Base-by-base conservation (phyloP, 2,329 filamentous ascomycete genomes). In the Colletotrichum ledebouriae region DNA sequence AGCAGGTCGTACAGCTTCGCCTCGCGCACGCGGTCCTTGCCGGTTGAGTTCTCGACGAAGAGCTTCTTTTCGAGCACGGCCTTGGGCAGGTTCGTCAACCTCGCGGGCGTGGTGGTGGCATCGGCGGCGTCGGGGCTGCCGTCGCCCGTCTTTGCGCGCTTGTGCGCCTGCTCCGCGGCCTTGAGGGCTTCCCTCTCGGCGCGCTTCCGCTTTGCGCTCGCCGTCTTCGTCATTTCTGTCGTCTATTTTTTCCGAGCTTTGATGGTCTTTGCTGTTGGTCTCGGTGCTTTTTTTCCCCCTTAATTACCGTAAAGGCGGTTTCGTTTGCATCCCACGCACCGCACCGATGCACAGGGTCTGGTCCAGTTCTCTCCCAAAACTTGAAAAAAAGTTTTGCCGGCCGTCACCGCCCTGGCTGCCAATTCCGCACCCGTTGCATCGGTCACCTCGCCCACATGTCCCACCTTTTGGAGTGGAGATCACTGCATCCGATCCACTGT, bases 1-100 rank as follows among this genome's bases (percentile, higher is more conserved):
- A 92, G 84, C 1, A 86, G 79, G 25, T 90, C 85, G 76, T 91
- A 92, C 3, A 91, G 80, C 2, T 80, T 78, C 2, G 86, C 86
- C 73, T 90, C 88, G 70, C 87, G 81, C 73, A 84, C 85, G 68
- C 87, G 83, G 66, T 89, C 86, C 42, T 86, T 84, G 52, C 81
- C 80, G 59, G 79, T 80, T 10, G 83, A 82, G 6, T 84, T 79
- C 70, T 88, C 85, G 72, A 85, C 76, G 72, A 90, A 90, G 4
- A 77, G 78, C 39, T 74, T 73, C 69, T 79, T 79, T 58, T 78
- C 77, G 33, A 80, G 70, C 7, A 72, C 72, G 6, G 74, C 73
- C 61, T 77, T 78, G 34, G 75, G 59, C 13, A 69, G 56, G 22
- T 52, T 60, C 3, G 58, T 29, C 29, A 6, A 6, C 29, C 13